Conservation (phyloP, 139 green algal species). For the Trebouxia sp. region DNA sequence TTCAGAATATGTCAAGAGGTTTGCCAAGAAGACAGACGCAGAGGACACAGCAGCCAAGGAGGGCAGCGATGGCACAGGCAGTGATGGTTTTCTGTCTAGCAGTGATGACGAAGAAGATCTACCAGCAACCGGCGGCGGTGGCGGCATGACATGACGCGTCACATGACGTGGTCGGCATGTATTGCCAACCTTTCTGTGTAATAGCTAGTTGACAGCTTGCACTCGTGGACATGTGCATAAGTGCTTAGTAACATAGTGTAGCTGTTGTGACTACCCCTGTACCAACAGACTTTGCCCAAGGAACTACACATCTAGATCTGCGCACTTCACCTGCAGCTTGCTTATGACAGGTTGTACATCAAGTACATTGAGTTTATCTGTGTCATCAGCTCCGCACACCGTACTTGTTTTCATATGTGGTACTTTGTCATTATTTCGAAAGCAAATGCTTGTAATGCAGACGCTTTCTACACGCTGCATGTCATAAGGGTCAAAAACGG, state of each 20-base stretch:
- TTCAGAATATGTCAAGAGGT: slow-evolving; percentile 79
- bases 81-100: slow-evolving; percentile 69
- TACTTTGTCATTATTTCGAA: too few species aligned
- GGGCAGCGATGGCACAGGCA: slow-evolving; percentile 46
- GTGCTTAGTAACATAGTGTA: slow-evolving; percentile 1
- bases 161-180: neutral
- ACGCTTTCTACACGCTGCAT: too few species aligned
- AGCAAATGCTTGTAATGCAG: too few species aligned
- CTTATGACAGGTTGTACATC: slow-evolving; percentile 35
- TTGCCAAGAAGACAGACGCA: slow-evolving; percentile 59
- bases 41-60: slow-evolving; percentile 36
- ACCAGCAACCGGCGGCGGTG: neutral
- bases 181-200: slow-evolving; percentile 3
- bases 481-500: too few species aligned
- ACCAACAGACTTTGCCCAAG: neutral
- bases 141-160: slow-evolving; percentile 9
- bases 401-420: too few species aligned
- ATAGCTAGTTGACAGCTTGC: slow-evolving; percentile 9
- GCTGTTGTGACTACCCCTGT: slow-evolving; percentile 17
- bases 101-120: slow-evolving; percentile 68
- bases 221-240: neutral
- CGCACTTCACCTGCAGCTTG: slow-evolving; percentile 24
- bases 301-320: too few species aligned
- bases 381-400: too few species aligned
- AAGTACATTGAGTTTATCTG: too few species aligned